Conservation (phyloP, 192 early-diverging fungal genomes). For the Entrophospora sp. region DNA sequence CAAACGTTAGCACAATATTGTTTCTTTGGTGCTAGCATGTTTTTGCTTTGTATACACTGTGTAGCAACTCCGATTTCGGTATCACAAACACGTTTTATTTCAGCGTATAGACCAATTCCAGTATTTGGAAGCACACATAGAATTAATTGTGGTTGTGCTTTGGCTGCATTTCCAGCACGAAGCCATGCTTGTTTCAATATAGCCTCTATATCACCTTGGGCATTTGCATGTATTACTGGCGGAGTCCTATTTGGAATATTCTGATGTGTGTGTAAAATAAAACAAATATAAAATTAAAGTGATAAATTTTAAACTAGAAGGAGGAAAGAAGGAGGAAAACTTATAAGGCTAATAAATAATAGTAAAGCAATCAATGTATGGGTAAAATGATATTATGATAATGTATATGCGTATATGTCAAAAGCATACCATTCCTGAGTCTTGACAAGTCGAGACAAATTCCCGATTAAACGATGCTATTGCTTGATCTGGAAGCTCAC, state of each 20-base stretch:
- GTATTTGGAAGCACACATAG: conserved; percentile 79
- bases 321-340: too few relatives aligned
- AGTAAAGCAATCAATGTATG: too few relatives aligned
- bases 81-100: conserved; percentile 83
- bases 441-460: conserved; percentile 61
- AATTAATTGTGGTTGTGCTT: conserved; percentile 67
- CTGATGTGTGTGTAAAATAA: conserved; percentile 2
- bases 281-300: neutral
- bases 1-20: conserved; percentile 96
- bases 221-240: conserved; percentile 40
- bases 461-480: conserved; percentile 65
- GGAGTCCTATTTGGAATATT: conserved; percentile 36
- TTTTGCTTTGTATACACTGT: conserved; percentile 83
- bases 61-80: conserved; percentile 83
- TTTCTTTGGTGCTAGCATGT: conserved; percentile 62
- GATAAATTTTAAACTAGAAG: neutral
- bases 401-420: neutral
- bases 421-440: conserved; percentile 50
- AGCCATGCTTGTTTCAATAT: conserved; percentile 62
- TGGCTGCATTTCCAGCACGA: conserved; percentile 55
- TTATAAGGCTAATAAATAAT: too few relatives aligned
- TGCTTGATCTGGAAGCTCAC: conserved; percentile 37
- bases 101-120: conserved; percentile 61
- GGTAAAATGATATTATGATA: neutral
- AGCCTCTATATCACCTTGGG: conserved; percentile 63